Evolutionary conservation across 176 grass and related monocot species (phyloP).

Genomic region (Luzula sylvatica): DNA sequence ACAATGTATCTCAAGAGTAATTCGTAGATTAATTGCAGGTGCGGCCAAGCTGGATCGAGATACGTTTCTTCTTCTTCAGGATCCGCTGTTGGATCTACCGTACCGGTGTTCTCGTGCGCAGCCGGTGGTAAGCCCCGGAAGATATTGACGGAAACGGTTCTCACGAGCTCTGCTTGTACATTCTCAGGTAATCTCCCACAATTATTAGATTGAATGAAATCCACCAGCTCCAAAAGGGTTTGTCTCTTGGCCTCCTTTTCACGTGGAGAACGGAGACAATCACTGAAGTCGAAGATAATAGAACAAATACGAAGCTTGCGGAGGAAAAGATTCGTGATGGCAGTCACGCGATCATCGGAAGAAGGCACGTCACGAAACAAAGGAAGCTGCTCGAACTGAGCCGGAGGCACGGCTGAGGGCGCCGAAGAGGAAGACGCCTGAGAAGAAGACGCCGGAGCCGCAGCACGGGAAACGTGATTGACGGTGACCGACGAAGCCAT

Average conservation of each 20-base stretch:
- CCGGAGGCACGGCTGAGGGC: slow-evolving; percentile 15
- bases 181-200: slow-evolving; percentile 42
- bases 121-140: slow-evolving; percentile 63
- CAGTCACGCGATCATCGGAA: slow-evolving; percentile 46
- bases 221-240: slow-evolving; percentile 70
- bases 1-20: slow-evolving; percentile 34
- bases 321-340: slow-evolving; percentile 43
- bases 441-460: slow-evolving; percentile 26
- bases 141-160: slow-evolving; percentile 55
- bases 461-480: slow-evolving; percentile 56
- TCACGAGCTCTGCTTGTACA: slow-evolving; percentile 60
- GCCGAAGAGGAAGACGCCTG: slow-evolving; percentile 20
- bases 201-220: slow-evolving; percentile 59
- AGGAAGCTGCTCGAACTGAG: slow-evolving; percentile 64
- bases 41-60: slow-evolving; percentile 75
- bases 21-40: slow-evolving; percentile 53
- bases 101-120: slow-evolving; percentile 36
- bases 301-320: slow-evolving; percentile 76
- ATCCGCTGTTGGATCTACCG: slow-evolving; percentile 50
- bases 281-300: slow-evolving; percentile 59
- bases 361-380: slow-evolving; percentile 64
- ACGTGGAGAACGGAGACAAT: slow-evolving; percentile 47
- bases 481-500: slow-evolving; percentile 52
- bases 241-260: slow-evolving; percentile 91
- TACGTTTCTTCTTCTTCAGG: slow-evolving; percentile 76